Conservation (phyloP, 2,329 filamentous ascomycete genomes). For the Fusarium illudens region DNA sequence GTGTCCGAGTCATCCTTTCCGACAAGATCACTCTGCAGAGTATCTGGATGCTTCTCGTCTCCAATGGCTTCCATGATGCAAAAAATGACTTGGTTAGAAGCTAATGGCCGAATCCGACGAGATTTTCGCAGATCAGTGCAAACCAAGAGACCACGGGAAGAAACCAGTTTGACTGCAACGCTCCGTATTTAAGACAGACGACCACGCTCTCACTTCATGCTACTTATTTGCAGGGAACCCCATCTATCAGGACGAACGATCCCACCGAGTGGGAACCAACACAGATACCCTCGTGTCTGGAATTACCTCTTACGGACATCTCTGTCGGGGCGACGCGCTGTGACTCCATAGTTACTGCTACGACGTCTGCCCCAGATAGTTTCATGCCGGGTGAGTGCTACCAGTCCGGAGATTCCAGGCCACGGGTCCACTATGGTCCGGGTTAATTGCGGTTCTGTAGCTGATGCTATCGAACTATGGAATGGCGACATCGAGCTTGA, state of each 20-base stretch:
- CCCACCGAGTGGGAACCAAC: background rate
- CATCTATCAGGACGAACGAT: background rate
- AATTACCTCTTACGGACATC: background rate
- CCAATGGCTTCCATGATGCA: background rate
- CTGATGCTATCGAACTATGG: conserved; percentile 7
- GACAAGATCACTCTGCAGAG: background rate
- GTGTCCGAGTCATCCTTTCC: conserved; percentile 1
- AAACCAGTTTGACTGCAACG: background rate
- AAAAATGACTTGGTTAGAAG: background rate
- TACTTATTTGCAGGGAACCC: background rate
- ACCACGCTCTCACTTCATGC: background rate
- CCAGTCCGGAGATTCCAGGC: background rate
- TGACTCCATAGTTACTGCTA: background rate
- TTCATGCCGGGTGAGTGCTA: background rate
- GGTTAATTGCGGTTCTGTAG: background rate
- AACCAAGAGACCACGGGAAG: background rate
- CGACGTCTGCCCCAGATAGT: background rate
- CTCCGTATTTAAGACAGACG: background rate
- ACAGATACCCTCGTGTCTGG: background rate
- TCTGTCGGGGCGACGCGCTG: background rate
- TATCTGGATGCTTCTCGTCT: conserved; percentile 8
- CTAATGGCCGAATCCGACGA: background rate
- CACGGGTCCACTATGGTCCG: background rate
- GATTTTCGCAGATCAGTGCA: background rate
- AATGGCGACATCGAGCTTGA: conserved; percentile 7